phyloP scores from a whole-genome alignment of 2,329 filamentous ascomycete species.

The Pyrenochaeta sp. region DNA sequence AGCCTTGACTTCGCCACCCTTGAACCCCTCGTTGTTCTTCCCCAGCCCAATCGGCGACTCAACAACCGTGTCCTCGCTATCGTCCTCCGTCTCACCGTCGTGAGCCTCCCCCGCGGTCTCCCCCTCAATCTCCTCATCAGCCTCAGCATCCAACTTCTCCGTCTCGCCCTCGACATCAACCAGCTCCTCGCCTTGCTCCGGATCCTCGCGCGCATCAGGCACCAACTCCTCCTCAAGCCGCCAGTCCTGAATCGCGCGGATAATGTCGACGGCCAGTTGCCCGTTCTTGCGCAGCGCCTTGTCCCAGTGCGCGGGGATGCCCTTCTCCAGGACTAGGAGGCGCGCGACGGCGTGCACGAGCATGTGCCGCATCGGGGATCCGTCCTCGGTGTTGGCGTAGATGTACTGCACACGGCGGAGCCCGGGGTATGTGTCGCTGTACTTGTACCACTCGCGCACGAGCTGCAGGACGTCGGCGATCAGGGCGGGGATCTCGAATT shows the following conservation, averaged over 20 bases:
- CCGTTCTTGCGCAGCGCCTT: conserved; percentile 63
- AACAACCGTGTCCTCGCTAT: conserved; percentile 33
- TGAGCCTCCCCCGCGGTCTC: conserved; percentile 42
- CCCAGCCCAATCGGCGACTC: conserved; percentile 20
- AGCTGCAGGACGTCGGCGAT: conserved; percentile 58
- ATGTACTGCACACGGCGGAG: conserved; percentile 62
- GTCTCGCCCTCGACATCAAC: conserved; percentile 47
- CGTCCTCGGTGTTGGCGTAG: conserved; percentile 58
- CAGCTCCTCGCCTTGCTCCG: conserved; percentile 48
- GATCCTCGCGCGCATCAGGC: conserved; percentile 58
- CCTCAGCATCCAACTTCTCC: conserved; percentile 43
- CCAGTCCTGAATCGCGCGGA: conserved; percentile 63
- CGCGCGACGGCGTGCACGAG: conserved; percentile 58
- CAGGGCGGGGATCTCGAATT: conserved; percentile 59
- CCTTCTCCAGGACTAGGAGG: conserved; percentile 58
- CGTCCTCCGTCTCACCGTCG: conserved; percentile 31
- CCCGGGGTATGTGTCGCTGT: conserved; percentile 60
- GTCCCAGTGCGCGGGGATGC: conserved; percentile 62
- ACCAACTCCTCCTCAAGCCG: conserved; percentile 57
- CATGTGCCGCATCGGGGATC: conserved; percentile 58
- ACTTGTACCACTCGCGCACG: conserved; percentile 61
- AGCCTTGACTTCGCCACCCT: conserved; percentile 13
- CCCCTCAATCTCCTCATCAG: conserved; percentile 35
- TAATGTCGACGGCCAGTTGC: conserved; percentile 63
- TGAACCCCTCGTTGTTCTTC: conserved; percentile 6